Percentiles rank a stretch among this genome's conserved stretches.
Evolutionary conservation across 805 yeast species (phyloP).

Genomic region (Pichia cabralensis): DNA sequence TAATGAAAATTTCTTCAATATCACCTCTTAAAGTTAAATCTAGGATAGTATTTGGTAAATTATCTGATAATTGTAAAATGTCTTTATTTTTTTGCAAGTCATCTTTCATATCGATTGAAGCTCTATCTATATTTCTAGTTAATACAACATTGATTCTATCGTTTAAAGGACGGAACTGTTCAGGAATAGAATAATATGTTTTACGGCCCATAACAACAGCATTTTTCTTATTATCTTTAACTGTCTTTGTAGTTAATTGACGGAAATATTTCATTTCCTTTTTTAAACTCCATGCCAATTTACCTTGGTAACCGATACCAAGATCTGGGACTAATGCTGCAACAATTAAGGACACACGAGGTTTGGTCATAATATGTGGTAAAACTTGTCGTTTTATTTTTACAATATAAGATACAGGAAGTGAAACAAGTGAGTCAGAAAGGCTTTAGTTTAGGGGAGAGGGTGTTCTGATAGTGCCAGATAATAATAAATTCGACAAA

Average conservation of each 20-base stretch:
- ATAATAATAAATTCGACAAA: too few relatives aligned
- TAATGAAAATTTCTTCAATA: slow-evolving; percentile 61
- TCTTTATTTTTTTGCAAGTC: slow-evolving; percentile 15
- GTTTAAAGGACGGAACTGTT: slow-evolving; percentile 72
- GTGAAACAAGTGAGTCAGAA: too few relatives aligned
- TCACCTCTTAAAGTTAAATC: slow-evolving; percentile 18
- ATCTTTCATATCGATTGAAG: slow-evolving; percentile 16
- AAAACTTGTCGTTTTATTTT: too few relatives aligned
- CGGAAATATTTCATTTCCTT: slow-evolving; percentile 82
- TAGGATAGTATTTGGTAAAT: slow-evolving; percentile 35
- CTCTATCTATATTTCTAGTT: slow-evolving; percentile 35
- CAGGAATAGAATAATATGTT: slow-evolving; percentile 93
- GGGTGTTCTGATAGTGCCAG: too few relatives aligned
- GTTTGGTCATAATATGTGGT: too few relatives aligned
- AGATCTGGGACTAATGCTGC: slow-evolving; percentile 74
- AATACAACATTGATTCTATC: slow-evolving; percentile 67
- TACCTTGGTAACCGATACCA: slow-evolving; percentile 80
- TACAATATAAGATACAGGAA: too few relatives aligned
- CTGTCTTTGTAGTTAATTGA: slow-evolving; percentile 49
- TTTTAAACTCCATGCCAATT: slow-evolving; percentile 79
- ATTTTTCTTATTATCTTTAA: slow-evolving; percentile 32
- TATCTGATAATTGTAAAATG: slow-evolving; percentile 25
- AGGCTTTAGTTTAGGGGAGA: too few relatives aligned
- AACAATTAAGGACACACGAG: slow-evolving; percentile 64
- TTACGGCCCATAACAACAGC: slow-evolving; percentile 94